Base-by-base conservation (phyloP, 805 yeast genomes). In the Metschnikowia henanensis region DNA sequence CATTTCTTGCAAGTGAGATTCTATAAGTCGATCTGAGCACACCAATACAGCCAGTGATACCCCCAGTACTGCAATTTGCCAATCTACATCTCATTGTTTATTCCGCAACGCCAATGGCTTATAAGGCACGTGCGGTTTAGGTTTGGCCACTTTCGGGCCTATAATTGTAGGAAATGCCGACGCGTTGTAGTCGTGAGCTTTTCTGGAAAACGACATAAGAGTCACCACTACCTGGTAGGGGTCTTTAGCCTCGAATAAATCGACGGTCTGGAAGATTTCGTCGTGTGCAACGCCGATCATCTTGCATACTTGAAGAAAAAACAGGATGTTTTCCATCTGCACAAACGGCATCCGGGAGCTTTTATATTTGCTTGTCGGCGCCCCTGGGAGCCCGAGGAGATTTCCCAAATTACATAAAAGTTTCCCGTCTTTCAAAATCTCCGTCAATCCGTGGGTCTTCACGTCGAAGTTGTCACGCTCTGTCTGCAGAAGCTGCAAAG, bases 281-380 rank as follows among this genome's bases (percentile, higher is more conserved):
- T 86, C 90, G 51, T 85, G 84, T 5, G 90, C 87, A 2, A 88
- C 81, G 2, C 92, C 92, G 40, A 81, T 69, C 4, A 59, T 41
- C 50, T 81, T 77, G 38, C 89, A 81, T 42, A 83, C 79, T 5
- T 72, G 65, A 30, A 88, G 65, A 56, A 88, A 88, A 50, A 79
- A 78, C 38, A 88, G 80, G 26, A 88, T 87, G 56, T 87, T 87
- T 57, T 88, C 96, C 96, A 88, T 88, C 64, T 83, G 79, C 15
- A 66, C 61, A 43, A 87, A 88, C 2, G 95, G 92, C 83, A 87
- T 81, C 39, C 72, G 70, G 9, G 88, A 79, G 38, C 71, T 72
- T 58, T 84, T 87, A 59, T 62, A 81, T 49, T 73, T 77, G 3
- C 70, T 59, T 2, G 66, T 54, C 2, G 71, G 70, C 23, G 64